Evolutionary conservation across 345 rosid species (phyloP).

Genomic region (Mercurialis annua): DNA sequence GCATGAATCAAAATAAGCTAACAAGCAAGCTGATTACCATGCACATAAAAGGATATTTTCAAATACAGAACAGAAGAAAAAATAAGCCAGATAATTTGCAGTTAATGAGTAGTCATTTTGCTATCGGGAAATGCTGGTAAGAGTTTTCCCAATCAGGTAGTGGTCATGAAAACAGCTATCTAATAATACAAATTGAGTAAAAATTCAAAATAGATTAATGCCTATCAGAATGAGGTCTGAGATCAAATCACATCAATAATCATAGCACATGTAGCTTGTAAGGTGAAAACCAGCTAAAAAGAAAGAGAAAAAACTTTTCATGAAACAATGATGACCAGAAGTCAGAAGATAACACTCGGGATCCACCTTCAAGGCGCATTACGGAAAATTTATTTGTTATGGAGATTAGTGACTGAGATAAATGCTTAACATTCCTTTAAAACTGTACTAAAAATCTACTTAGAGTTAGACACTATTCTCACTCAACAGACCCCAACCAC

Average conservation of each 20-base stretch:
- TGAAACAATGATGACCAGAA: background rate
- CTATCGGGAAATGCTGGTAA: background rate
- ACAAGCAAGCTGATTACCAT: no score
- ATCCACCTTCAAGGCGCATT: background rate
- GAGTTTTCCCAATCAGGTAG: background rate
- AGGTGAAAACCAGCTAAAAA: no score
- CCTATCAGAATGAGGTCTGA: background rate
- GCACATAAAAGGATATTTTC: background rate
- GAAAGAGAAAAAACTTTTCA: background rate
- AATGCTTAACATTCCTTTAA: no score
- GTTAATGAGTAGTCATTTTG: background rate
- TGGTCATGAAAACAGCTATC: background rate
- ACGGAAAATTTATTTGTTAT: background rate
- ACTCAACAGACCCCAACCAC: no score
- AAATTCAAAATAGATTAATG: background rate
- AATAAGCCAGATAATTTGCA: background rate
- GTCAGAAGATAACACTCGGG: no score
- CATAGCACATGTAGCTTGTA: no score
- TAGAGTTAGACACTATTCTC: no score
- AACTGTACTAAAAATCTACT: no score
- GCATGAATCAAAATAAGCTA: no score
- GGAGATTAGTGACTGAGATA: background rate
- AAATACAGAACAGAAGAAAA: background rate
- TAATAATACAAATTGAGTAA: background rate
- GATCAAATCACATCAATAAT: no score